Conservation (phyloP, 2,329 filamentous ascomycete species). For the Fusarium denticulatum region DNA sequence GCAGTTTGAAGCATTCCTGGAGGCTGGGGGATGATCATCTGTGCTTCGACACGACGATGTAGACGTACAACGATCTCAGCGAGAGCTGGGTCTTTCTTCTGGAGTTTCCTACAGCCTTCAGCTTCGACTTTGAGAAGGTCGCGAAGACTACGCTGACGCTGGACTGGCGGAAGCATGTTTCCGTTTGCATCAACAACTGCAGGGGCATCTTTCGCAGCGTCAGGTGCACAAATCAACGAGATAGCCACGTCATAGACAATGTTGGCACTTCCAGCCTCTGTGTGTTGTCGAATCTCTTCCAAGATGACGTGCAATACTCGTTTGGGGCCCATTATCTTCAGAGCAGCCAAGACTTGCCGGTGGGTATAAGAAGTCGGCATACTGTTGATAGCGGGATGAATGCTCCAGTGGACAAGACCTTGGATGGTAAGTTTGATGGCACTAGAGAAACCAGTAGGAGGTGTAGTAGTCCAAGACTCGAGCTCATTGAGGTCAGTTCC, state of each 20-base stretch:
- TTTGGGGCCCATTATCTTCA: slow-evolving; percentile 70
- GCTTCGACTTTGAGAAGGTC: slow-evolving; percentile 68
- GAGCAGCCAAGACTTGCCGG: slow-evolving; percentile 70
- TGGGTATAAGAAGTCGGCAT: slow-evolving; percentile 77
- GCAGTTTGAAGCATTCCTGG: slow-evolving; percentile 55
- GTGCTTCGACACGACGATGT: slow-evolving; percentile 72
- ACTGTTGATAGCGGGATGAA: slow-evolving; percentile 63
- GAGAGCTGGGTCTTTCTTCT: slow-evolving; percentile 64
- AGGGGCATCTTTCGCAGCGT: slow-evolving; percentile 58
- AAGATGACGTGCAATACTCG: slow-evolving; percentile 70
- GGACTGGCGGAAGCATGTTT: slow-evolving; percentile 50
- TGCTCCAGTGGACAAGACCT: slow-evolving; percentile 73
- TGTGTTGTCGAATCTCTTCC: slow-evolving; percentile 73
- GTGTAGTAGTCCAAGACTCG: slow-evolving; percentile 70
- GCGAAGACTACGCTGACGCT: slow-evolving; percentile 65
- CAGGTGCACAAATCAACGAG: slow-evolving; percentile 75
- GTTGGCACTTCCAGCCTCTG: slow-evolving; percentile 66
- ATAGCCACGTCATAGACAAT: slow-evolving; percentile 75
- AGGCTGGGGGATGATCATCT: slow-evolving; percentile 60
- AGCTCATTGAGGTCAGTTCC: slow-evolving; percentile 73
- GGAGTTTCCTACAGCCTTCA: slow-evolving; percentile 65
- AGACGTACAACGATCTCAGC: slow-evolving; percentile 72
- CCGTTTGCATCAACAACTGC: slow-evolving; percentile 50
- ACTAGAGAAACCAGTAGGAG: slow-evolving; percentile 64
- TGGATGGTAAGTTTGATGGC: slow-evolving; percentile 70